Base-by-base conservation (phyloP, 2,329 filamentous ascomycete species). In the Alternaria sp. region DNA sequence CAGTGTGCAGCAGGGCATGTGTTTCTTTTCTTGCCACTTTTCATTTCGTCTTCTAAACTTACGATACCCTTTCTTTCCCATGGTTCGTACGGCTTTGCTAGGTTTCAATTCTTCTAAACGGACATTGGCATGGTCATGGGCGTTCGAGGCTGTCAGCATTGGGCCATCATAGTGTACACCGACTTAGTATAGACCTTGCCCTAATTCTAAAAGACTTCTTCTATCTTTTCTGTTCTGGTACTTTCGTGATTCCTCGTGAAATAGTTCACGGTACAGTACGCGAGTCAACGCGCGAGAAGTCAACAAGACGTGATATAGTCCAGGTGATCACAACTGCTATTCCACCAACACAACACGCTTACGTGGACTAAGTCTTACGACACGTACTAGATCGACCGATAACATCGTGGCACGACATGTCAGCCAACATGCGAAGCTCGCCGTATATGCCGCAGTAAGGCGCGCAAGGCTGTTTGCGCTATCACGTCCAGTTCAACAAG, bases 1-100 rank as follows among this genome's bases (percentile, higher is more conserved):
- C 32, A 38, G 20, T 52, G 40, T 14, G 48, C 18, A 38, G 12
- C 25, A 50, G 28, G 27, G 44, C 25, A 40, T 40, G 20, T 32
- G 7, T 54, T 18, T 27, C n/a, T 36, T 41, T 41, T 49, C 10
- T 60, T 53, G 22, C 38, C 14, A 25, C 32, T 48, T 45, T 58
- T 58, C 20, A 41, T 27, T 38, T 28, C 20, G 43, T 56, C 20
- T 53, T 57, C 20, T 57, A 18, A 16, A 45, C 44, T 49, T 46
- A 62, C 50, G 65, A 67, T 67, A 67, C 65, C 65, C 65, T 62
- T 63, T 30, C 22, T 32, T 34, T 20, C 34, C 20, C 41, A 55
- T 53, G 34, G 41, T 38, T 28, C 32, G 34, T 41, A 41, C 36
- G 32, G 40, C 32, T 45, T 12, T 51, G 46, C 32, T 22, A 27